Percentiles rank a stretch among this genome's conserved stretches.
Evolutionary conservation across 441 rosid species (phyloP).

Genomic region (Populus trichocarpa): DNA sequence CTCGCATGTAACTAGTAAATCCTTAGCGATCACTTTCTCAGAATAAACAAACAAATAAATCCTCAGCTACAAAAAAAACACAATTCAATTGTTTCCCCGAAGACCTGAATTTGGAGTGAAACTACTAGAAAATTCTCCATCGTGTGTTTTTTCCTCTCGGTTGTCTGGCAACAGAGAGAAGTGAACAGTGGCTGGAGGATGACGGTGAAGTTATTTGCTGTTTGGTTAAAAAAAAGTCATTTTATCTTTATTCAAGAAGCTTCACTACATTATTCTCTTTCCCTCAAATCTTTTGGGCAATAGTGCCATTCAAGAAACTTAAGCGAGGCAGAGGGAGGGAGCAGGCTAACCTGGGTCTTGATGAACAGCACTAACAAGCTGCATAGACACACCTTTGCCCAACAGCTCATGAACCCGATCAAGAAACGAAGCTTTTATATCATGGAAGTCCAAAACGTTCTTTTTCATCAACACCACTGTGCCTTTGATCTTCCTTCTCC

Average conservation of each 20-base stretch:
- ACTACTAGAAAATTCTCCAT: too few relatives aligned
- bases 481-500: conserved; percentile 36
- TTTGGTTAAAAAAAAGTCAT: too few relatives aligned
- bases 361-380: conserved; percentile 44
- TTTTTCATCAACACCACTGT: conserved; percentile 60
- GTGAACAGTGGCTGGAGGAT: too few relatives aligned
- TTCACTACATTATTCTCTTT: not conserved
- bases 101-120: too few relatives aligned
- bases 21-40: not conserved
- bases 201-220: too few relatives aligned
- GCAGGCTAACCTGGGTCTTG: conserved; percentile 41
- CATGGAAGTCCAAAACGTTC: conserved; percentile 46
- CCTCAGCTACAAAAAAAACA: too few relatives aligned
- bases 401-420: conserved; percentile 53
- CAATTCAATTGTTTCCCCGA: too few relatives aligned
- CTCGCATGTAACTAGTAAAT: not conserved
- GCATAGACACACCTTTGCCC: conserved; percentile 54
- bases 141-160: too few relatives aligned
- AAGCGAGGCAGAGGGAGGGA: not conserved
- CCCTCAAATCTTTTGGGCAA: not conserved
- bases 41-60: too few relatives aligned
- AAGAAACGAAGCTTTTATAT: conserved; percentile 40
- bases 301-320: not conserved
- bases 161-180: too few relatives aligned
- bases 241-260: too few relatives aligned